Base-by-base conservation (phyloP, 1,139 yeast genomes). In the Yamadazyma aaseri region DNA sequence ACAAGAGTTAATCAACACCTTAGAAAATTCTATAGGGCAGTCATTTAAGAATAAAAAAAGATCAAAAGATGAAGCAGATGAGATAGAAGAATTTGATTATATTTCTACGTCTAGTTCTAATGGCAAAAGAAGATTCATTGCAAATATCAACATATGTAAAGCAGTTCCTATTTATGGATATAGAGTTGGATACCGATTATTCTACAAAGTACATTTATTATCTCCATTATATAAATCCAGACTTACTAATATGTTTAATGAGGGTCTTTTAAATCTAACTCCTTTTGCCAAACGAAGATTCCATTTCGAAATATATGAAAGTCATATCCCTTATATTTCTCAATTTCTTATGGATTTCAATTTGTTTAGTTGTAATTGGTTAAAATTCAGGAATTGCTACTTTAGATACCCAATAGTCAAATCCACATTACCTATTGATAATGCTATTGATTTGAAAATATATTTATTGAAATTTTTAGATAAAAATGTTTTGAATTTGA, bases 121-220 rank as follows among this genome's bases (percentile, higher is more conserved):
- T 11, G 26, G 28, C 9, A 38, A 38, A 21, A 10, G 29, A 24
- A 28, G 40, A 17, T 41, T 36, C 31, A 71, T 92, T 27, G 86
- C 95, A 0, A 71, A 75, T 33, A 74, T 89, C 0, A 65, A 81
- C 0, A 55, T 86, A 0, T 84, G 95, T 36, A 80, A 80, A 45
- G 97, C 83, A 0, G 68, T 77, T 0, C 92, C 95, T 0, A 81
- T 89, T 34, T 92, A 92, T 54, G 97, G 97, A 0, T 89, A 74
- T 53, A 79, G 77, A 46, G 70, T 79, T 3, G 90, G 89, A 0
- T 74, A 78, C 64, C 51, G 63, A 13, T 61, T 76, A 1, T 84
- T 76, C 51, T 75, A 84, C 49, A 89, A 87, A 53, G 75, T 92
- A 3, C 73, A 78, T 27, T 54, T 87, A 14, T 55, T 84, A 8